Conservation (phyloP, 768 basidiomycete genomes). For the Boletus coccyginus region DNA sequence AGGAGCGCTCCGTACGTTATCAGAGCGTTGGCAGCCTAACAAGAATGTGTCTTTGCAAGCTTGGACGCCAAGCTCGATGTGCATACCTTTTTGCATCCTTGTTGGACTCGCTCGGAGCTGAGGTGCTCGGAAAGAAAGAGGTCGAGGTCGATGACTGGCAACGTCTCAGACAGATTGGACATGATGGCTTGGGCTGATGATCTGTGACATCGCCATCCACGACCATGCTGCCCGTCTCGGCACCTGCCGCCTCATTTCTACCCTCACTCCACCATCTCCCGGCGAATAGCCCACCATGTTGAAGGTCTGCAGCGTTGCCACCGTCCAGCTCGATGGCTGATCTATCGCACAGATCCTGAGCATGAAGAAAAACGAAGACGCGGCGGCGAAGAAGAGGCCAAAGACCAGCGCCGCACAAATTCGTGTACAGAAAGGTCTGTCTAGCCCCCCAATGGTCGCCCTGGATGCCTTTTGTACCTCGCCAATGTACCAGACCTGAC, state of each 20-base stretch:
- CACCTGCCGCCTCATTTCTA: conserved; percentile 30
- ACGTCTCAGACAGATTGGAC: conserved; percentile 44
- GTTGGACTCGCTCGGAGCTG: conserved; percentile 44
- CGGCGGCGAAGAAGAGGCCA: conserved; percentile 95
- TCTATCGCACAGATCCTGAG: conserved; percentile 79
- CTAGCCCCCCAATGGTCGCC: background rate
- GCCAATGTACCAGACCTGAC: conserved; percentile 68
- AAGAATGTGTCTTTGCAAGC: background rate
- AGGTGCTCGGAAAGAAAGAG: conserved; percentile 51
- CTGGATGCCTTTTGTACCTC: conserved; percentile 4
- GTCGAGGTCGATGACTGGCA: conserved; percentile 80
- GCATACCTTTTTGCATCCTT: conserved; percentile 66
- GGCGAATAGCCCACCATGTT: conserved; percentile 35
- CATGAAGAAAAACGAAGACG: conserved; percentile 99
- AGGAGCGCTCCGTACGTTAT: conserved; percentile 85
- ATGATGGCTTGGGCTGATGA: conserved; percentile 21
- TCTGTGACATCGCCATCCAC: background rate
- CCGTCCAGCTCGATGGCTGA: conserved; percentile 4
- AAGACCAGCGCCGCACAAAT: conserved; percentile 98
- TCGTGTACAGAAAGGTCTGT: conserved; percentile 95
- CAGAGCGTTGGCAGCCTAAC: conserved; percentile 75
- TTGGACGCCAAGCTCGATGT: background rate
- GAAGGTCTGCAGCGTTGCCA: conserved; percentile 33
- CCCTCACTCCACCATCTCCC: conserved; percentile 18
- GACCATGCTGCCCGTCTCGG: conserved; percentile 14